Conservation (phyloP, 176 grass and related monocot species). For the Typha latifolia region DNA sequence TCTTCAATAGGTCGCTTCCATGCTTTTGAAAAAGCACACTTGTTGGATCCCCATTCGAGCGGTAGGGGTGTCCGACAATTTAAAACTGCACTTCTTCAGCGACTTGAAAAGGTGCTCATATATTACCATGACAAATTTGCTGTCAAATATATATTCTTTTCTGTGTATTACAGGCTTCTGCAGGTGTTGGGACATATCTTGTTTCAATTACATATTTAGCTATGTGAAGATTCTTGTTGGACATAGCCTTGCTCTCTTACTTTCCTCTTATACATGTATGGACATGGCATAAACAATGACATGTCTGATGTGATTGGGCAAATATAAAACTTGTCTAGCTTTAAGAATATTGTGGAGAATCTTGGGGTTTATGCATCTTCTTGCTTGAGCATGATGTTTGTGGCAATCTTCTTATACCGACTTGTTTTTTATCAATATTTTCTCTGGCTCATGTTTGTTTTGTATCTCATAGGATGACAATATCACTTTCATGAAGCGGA, state of each 20-base stretch:
- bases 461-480: slow-evolving; percentile 48
- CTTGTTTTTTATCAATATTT: too few relatives aligned
- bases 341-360: too few relatives aligned
- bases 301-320: too few relatives aligned
- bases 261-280: too few relatives aligned
- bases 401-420: too few relatives aligned
- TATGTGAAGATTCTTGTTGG: background rate
- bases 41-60: slow-evolving; percentile 47
- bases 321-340: too few relatives aligned
- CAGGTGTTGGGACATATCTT: background rate
- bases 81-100: slow-evolving; percentile 82
- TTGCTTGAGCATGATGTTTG: too few relatives aligned
- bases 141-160: slow-evolving; percentile 1
- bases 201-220: background rate
- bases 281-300: too few relatives aligned
- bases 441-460: slow-evolving; percentile 11
- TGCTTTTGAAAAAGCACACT: slow-evolving; percentile 86
- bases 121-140: too few relatives aligned
- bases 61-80: slow-evolving; percentile 83
- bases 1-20: slow-evolving; percentile 73
- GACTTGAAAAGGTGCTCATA: slow-evolving; percentile 63
- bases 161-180: background rate
- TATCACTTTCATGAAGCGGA: slow-evolving; percentile 41
- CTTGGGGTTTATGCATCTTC: too few relatives aligned
- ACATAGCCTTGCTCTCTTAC: too few relatives aligned